Conservation (phyloP, 805 yeast species). For the Pachysolen tannophilus region DNA sequence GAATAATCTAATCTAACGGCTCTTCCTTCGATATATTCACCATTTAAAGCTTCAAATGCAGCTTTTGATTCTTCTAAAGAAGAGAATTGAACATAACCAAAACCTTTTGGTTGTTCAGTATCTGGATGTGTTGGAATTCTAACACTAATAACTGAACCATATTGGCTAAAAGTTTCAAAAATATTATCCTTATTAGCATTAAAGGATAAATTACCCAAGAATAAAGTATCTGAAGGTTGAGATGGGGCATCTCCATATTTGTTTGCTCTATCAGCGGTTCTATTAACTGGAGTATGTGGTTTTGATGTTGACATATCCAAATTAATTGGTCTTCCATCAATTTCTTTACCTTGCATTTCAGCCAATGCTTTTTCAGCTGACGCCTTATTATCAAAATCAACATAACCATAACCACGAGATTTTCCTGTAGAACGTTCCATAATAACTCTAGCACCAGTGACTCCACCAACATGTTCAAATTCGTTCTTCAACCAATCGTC, state of each 20-base stretch:
- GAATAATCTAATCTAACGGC: constrained; percentile 93
- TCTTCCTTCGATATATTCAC: constrained; percentile 85
- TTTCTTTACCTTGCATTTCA: constrained; percentile 85
- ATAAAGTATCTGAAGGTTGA: constrained; percentile 90
- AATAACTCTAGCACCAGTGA: constrained; percentile 83
- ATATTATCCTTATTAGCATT: constrained; percentile 75
- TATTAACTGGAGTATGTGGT: constrained; percentile 48
- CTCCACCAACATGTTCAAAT: constrained; percentile 79
- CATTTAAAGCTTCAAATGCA: constrained; percentile 82
- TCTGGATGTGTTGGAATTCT: constrained; percentile 98
- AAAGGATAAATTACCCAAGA: constrained; percentile 94
- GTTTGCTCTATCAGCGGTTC: constrained; percentile 70
- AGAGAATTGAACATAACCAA: constrained; percentile 92
- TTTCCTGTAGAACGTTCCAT: constrained; percentile 87
- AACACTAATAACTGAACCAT: constrained; percentile 80
- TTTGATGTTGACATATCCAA: constrained; percentile 85
- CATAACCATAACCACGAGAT: constrained; percentile 97
- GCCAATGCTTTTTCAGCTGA: constrained; percentile 81
- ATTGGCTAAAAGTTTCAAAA: constrained; percentile 62
- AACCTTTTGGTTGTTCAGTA: constrained; percentile 98
- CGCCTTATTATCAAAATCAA: constrained; percentile 75
- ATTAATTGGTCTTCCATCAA: constrained; percentile 95
- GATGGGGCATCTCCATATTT: constrained; percentile 87
- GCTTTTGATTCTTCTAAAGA: constrained; percentile 83
- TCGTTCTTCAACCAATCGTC: constrained; percentile 89